Percentiles rank a stretch among this genome's conserved stretches.
phyloP scores from a whole-genome alignment of 2,329 filamentous ascomycete genomes.

The Colletotrichum tanaceti region DNA sequence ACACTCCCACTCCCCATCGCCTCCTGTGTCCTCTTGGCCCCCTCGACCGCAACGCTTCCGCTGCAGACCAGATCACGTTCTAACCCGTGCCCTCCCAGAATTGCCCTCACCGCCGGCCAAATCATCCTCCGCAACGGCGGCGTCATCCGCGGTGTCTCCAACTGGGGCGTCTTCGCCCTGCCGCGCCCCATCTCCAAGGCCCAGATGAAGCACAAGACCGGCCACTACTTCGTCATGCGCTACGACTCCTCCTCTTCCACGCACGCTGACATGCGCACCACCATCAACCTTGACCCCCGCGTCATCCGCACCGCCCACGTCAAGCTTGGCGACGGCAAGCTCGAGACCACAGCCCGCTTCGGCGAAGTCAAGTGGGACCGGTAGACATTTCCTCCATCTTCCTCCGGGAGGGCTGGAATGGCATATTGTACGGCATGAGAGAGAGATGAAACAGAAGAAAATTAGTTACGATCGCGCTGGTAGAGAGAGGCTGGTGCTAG shows the following conservation, averaged over 20 bases:
- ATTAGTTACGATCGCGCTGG: not conserved
- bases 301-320: slow-evolving; percentile 90
- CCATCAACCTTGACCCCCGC: slow-evolving; percentile 85
- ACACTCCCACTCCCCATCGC: slow-evolving; percentile 26
- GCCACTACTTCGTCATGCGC: slow-evolving; percentile 98
- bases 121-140: slow-evolving; percentile 86
- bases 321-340: slow-evolving; percentile 78
- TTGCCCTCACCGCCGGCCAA: slow-evolving; percentile 85
- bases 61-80: not conserved
- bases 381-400: slow-evolving; percentile 43
- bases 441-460: too few relatives aligned
- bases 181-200: slow-evolving; percentile 83
- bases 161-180: slow-evolving; percentile 94
- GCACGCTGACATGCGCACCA: slow-evolving; percentile 80
- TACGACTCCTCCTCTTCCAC: slow-evolving; percentile 83
- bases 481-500: not conserved
- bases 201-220: slow-evolving; percentile 83
- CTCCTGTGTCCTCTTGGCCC: slow-evolving; percentile 25
- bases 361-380: slow-evolving; percentile 62
- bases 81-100: slow-evolving; percentile 63
- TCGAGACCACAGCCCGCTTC: slow-evolving; percentile 63
- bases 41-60: not conserved
- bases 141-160: slow-evolving; percentile 90
- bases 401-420: slow-evolving; percentile 41
- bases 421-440: too few relatives aligned